phyloP scores from a whole-genome alignment of 2,329 filamentous ascomycete genomes.

The Paecilomyces variotii region DNA sequence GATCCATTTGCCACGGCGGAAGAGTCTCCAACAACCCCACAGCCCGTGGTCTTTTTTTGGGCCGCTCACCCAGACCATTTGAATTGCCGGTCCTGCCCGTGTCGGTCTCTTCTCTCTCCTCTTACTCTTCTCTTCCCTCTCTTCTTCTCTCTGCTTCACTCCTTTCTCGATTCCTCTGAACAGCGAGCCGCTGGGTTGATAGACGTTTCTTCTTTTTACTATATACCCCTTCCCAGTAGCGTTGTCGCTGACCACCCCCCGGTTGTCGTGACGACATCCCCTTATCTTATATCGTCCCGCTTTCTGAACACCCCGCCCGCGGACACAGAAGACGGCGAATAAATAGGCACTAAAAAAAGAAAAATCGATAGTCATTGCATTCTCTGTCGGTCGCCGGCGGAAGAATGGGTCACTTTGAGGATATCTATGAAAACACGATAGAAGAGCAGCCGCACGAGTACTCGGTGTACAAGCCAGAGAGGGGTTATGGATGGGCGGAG shows the following conservation, averaged over 20 bases:
- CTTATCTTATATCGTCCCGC: slow-evolving; percentile 12
- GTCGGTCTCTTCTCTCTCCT: slow-evolving; percentile 8
- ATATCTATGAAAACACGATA: slow-evolving; percentile 40
- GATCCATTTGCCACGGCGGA: neutral
- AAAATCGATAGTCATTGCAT: slow-evolving; percentile 16
- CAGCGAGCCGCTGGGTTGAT: slow-evolving; percentile 14
- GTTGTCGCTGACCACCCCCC: slow-evolving; percentile 12
- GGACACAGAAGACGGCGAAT: slow-evolving; percentile 1
- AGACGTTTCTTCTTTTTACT: slow-evolving; percentile 4
- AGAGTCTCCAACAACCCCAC: neutral
- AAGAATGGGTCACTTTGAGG: slow-evolving; percentile 47
- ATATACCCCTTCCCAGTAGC: slow-evolving; percentile 8
- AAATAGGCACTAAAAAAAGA: neutral
- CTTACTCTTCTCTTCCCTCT: slow-evolving; percentile 9
- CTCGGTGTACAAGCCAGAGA: slow-evolving; percentile 47
- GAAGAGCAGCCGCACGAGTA: slow-evolving; percentile 38
- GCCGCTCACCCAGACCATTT: slow-evolving; percentile 11
- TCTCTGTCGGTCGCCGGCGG: slow-evolving; percentile 35
- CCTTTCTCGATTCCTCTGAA: slow-evolving; percentile 1
- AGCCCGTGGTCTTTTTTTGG: slow-evolving; percentile 7
- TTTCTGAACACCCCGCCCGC: slow-evolving; percentile 10
- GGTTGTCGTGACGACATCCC: slow-evolving; percentile 18
- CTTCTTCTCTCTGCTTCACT: slow-evolving; percentile 7
- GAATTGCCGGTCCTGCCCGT: slow-evolving; percentile 16
- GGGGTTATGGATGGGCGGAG: slow-evolving; percentile 85